Conservation (phyloP, 139 green algal genomes). For the Limnomonas spitsbergensis region DNA sequence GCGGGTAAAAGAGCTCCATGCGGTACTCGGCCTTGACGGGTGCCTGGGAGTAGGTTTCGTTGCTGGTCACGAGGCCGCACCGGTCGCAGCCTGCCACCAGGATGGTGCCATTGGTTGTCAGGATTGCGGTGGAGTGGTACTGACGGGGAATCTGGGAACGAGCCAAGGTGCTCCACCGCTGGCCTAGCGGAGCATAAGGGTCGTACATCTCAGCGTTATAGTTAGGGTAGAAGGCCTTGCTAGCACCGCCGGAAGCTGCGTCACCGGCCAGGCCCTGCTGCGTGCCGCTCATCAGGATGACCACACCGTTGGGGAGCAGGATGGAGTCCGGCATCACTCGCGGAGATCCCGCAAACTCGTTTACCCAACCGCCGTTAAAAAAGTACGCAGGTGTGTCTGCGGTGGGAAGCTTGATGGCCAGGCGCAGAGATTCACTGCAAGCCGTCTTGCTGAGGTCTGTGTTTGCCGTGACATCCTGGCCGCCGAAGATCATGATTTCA, state of each 20-base stretch:
- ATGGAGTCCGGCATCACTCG: slow-evolving; percentile 33
- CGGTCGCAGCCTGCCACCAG: slow-evolving; percentile 35
- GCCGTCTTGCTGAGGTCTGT: slow-evolving; percentile 12
- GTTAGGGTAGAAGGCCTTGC: slow-evolving; percentile 28
- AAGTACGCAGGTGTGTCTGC: neutral
- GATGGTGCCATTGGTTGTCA: slow-evolving; percentile 40
- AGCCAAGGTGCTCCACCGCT: slow-evolving; percentile 12
- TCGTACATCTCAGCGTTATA: slow-evolving; percentile 35
- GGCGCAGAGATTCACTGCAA: slow-evolving; percentile 12
- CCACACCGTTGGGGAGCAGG: slow-evolving; percentile 41
- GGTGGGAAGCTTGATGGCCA: slow-evolving; percentile 4
- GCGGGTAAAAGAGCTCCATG: slow-evolving; percentile 37
- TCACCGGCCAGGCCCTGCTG: slow-evolving; percentile 29
- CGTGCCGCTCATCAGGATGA: slow-evolving; percentile 32
- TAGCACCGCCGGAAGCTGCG: slow-evolving; percentile 9
- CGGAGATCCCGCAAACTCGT: slow-evolving; percentile 22
- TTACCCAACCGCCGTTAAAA: slow-evolving; percentile 7
- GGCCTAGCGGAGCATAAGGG: slow-evolving; percentile 4
- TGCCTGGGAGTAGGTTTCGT: neutral
- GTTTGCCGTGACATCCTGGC: neutral
- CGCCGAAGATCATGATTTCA: slow-evolving; percentile 34
- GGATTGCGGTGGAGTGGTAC: slow-evolving; percentile 36
- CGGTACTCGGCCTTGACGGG: slow-evolving; percentile 34
- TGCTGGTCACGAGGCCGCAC: slow-evolving; percentile 8
- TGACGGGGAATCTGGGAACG: slow-evolving; percentile 9